Percentiles rank a stretch among this genome's conserved stretches.
phyloP scores from a whole-genome alignment of 208 protist genomes.

The Trypanosoma platydactyli region DNA sequence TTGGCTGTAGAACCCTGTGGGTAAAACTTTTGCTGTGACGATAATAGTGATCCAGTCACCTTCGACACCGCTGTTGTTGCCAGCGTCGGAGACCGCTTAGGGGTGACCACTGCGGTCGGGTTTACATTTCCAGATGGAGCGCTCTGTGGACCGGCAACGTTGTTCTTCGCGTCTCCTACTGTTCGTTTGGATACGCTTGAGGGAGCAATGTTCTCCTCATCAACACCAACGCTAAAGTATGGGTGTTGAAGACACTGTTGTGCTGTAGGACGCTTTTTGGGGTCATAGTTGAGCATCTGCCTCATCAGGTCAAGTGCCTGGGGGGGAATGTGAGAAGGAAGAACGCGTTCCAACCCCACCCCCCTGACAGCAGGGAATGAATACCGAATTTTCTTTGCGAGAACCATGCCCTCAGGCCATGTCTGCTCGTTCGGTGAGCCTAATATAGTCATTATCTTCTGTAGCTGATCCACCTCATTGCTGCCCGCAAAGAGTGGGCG shows the following conservation, averaged over 20 bases:
- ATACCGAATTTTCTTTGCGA: slow-evolving; percentile 84
- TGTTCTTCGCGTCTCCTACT: slow-evolving; percentile 41
- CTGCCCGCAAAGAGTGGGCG: slow-evolving; percentile 95
- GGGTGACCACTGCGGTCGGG: background rate
- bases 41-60: slow-evolving; percentile 2
- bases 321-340: slow-evolving; percentile 77
- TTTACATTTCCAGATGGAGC: slow-evolving; percentile 37
- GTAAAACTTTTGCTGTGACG: slow-evolving; percentile 17
- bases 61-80: slow-evolving; percentile 27
- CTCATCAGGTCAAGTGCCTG: slow-evolving; percentile 92
- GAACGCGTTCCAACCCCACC: slow-evolving; percentile 53
- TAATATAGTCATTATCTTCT: slow-evolving; percentile 79
- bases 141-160: slow-evolving; percentile 39
- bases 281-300: slow-evolving; percentile 95
- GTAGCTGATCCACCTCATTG: slow-evolving; percentile 86
- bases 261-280: slow-evolving; percentile 92
- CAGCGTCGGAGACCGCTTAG: slow-evolving; percentile 3
- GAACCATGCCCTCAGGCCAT: slow-evolving; percentile 66
- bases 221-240: slow-evolving; percentile 80
- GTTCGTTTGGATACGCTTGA: slow-evolving; percentile 46
- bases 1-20: background rate
- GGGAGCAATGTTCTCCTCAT: slow-evolving; percentile 53
- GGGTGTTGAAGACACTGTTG: slow-evolving; percentile 93
- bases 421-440: slow-evolving; percentile 75
- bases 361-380: slow-evolving; percentile 67